Conservation (phyloP, 768 basidiomycete genomes). For the Pulveroboletus frians region DNA sequence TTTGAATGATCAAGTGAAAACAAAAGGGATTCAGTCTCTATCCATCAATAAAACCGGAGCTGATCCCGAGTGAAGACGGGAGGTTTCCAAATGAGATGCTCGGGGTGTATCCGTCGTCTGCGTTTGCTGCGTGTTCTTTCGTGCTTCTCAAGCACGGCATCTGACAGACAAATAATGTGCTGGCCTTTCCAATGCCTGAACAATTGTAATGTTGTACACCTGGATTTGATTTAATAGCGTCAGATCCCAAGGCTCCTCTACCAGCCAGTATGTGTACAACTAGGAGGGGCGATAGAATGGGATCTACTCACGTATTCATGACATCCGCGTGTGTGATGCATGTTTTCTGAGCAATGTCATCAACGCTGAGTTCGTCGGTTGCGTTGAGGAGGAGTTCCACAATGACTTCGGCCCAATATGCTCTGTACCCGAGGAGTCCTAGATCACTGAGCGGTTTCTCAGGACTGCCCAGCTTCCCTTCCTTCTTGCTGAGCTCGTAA, state of each 20-base stretch:
- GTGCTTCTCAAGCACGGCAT: conserved; percentile 86
- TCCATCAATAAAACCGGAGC: conserved; percentile 55
- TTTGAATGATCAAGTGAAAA: neutral
- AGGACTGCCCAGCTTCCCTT: conserved; percentile 91
- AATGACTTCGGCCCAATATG: conserved; percentile 97
- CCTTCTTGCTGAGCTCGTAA: conserved; percentile 95
- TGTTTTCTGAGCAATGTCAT: conserved; percentile 95
- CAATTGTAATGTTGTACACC: conserved; percentile 89
- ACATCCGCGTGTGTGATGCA: conserved; percentile 93
- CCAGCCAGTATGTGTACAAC: neutral
- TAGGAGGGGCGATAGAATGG: conserved; percentile 1
- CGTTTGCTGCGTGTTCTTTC: conserved; percentile 78
- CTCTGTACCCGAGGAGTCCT: conserved; percentile 86
- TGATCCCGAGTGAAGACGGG: conserved; percentile 89
- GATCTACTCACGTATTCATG: conserved; percentile 87
- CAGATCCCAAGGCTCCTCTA: conserved; percentile 4
- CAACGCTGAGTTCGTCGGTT: conserved; percentile 78
- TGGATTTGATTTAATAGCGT: conserved; percentile 31
- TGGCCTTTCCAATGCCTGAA: conserved; percentile 96
- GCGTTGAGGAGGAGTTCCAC: conserved; percentile 79
- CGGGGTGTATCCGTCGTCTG: conserved; percentile 71
- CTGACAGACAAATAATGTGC: conserved; percentile 89
- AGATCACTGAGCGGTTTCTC: conserved; percentile 97
- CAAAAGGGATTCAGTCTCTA: neutral
- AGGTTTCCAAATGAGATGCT: conserved; percentile 88